Evolutionary conservation across 352 stramenopile genomes (phyloP).

Genomic region (Phytophthora agathidicida): DNA sequence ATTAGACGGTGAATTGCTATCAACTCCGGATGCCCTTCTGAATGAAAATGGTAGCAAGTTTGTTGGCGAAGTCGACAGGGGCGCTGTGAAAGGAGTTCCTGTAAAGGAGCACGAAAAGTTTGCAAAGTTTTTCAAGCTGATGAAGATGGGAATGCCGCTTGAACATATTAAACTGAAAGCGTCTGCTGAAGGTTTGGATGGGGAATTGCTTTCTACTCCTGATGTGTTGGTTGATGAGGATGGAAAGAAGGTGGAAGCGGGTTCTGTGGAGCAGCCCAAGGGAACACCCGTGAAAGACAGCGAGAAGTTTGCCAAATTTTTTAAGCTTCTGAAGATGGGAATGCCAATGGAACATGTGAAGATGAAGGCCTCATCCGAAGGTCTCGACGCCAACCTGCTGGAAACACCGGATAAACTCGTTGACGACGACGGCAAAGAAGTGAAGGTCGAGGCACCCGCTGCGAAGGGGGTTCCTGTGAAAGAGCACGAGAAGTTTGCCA

Average conservation of each 20-base stretch:
- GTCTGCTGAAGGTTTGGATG: conserved; percentile 63
- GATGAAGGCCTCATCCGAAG: conserved; percentile 75
- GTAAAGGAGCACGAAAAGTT: conserved; percentile 91
- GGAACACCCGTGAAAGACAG: conserved; percentile 82
- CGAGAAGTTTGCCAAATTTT: conserved; percentile 93
- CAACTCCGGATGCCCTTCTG: conserved; percentile 60
- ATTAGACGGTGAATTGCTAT: conserved; percentile 88
- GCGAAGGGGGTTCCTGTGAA: conserved; percentile 48
- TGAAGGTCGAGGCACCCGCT: conserved; percentile 15
- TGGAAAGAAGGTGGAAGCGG: conserved; percentile 41
- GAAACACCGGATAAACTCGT: conserved; percentile 67
- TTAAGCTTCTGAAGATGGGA: conserved; percentile 92
- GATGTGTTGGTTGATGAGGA: conserved; percentile 59
- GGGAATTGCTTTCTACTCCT: conserved; percentile 55
- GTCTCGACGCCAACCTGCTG: conserved; percentile 55
- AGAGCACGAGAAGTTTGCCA: conserved; percentile 74
- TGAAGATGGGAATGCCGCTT: conserved; percentile 82
- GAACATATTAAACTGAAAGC: conserved; percentile 74
- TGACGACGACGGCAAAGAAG: conserved; percentile 61
- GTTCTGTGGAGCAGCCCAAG: conserved; percentile 20
- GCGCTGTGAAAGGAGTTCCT: conserved; percentile 41
- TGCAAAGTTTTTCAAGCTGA: conserved; percentile 76
- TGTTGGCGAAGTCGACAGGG: conserved; percentile 3
- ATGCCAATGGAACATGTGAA: conserved; percentile 90
- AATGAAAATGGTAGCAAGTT: conserved; percentile 65